Percentiles rank a stretch among this genome's conserved stretches.
These are phyloP conservation scores for Sugiyamaella pinicola DNA, from an alignment of 1,139 yeast species.

Conservation along the genomic window DNA sequence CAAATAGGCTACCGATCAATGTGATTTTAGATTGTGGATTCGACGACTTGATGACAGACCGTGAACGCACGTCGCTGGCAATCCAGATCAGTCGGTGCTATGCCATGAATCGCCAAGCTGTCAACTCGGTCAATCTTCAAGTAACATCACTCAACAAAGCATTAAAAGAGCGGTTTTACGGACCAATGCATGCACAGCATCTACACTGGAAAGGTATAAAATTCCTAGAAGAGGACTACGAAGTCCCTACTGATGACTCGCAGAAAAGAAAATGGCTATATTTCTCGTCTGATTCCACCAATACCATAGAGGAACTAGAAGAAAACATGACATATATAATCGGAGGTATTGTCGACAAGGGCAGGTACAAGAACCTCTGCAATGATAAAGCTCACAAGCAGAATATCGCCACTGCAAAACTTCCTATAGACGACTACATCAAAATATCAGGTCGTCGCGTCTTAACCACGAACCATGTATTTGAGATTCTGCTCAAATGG, in stretches of 20 bases:
- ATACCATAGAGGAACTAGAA: constrained; percentile 60
- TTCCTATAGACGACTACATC: constrained; percentile 87
- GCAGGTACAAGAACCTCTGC: constrained; percentile 83
- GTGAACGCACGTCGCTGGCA: constrained; percentile 73
- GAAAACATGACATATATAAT: constrained; percentile 76
- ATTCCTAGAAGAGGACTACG: constrained; percentile 50
- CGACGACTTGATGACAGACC: constrained; percentile 82
- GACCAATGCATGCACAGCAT: constrained; percentile 57
- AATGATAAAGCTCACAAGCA: constrained; percentile 74
- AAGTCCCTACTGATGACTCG: constrained; percentile 36
- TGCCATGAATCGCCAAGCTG: constrained; percentile 69
- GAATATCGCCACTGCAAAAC: constrained; percentile 71
- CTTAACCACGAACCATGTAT: constrained; percentile 91
- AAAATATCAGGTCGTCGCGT: constrained; percentile 84
- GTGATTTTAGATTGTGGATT: constrained; percentile 85
- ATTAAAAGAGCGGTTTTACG: constrained; percentile 68
- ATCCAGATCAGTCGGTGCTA: constrained; percentile 83
- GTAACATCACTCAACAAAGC: constrained; percentile 69
- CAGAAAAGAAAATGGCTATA: constrained; percentile 57
- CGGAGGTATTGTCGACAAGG: constrained; percentile 97
- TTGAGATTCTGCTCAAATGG: constrained; percentile 82
- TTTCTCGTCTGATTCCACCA: constrained; percentile 85
- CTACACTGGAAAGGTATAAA: constrained; percentile 65
- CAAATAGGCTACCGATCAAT: constrained; percentile 24
- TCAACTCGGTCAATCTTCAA: constrained; percentile 58